Conservation (phyloP, 371 early-diverging fungal genomes). For the Lichtheimia ornata region DNA sequence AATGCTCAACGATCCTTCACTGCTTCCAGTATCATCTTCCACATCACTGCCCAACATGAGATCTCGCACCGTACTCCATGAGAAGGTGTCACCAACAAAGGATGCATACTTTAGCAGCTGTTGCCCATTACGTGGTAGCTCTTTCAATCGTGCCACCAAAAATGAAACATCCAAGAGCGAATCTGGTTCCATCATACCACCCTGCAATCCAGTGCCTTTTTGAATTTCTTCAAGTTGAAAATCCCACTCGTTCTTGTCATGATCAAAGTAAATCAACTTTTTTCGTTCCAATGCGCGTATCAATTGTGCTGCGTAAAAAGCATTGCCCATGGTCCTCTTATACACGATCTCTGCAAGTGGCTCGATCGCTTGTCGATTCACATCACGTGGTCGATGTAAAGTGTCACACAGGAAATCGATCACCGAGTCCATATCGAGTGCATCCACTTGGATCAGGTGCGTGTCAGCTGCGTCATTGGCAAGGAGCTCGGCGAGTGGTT, state of each 20-base stretch:
- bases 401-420: conserved; percentile 34
- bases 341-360: conserved; percentile 26
- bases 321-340: conserved; percentile 40
- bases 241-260: conserved; percentile 48
- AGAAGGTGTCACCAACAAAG: conserved; percentile 44
- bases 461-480: conserved; percentile 24
- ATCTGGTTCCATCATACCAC: conserved; percentile 6
- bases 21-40: background rate
- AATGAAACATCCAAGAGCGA: conserved; percentile 35
- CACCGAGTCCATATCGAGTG: conserved; percentile 34
- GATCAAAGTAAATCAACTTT: conserved; percentile 44
- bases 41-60: conserved; percentile 23
- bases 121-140: conserved; percentile 38
- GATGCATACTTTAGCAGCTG: conserved; percentile 41
- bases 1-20: background rate
- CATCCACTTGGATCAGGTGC: conserved; percentile 26
- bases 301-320: conserved; percentile 41
- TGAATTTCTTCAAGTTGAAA: conserved; percentile 36
- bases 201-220: conserved; percentile 12
- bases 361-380: conserved; percentile 27
- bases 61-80: conserved; percentile 37
- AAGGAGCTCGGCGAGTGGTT: conserved; percentile 19
- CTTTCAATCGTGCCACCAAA: conserved; percentile 28
- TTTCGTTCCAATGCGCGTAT: conserved; percentile 40
- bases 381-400: conserved; percentile 33